Evolutionary conservation across 2,329 filamentous ascomycete genomes (phyloP).

Genomic region (Trichoderma sp.): DNA sequence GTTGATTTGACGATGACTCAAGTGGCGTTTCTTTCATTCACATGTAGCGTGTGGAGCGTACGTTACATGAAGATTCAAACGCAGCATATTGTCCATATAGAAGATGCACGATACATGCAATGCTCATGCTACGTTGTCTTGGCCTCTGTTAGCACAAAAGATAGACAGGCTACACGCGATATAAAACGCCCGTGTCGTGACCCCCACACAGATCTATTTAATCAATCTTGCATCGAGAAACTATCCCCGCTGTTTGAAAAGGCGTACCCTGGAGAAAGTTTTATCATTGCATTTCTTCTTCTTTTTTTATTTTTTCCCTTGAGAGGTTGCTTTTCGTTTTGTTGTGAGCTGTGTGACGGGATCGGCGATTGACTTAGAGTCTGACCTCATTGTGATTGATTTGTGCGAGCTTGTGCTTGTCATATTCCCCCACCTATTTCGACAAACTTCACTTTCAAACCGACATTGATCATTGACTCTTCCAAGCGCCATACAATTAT

Average conservation of each 20-base stretch:
- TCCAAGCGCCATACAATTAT: not conserved
- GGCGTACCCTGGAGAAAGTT: not conserved
- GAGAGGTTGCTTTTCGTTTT: not conserved
- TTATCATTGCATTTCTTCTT: not conserved
- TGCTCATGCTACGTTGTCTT: not conserved
- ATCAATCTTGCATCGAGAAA: not conserved
- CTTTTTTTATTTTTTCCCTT: not conserved
- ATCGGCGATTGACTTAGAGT: not conserved
- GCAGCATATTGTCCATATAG: fast-evolving
- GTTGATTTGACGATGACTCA: not conserved
- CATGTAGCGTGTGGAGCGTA: not conserved
- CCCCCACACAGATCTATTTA: not conserved
- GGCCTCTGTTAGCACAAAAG: not conserved
- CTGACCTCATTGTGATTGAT: not conserved
- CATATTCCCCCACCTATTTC: not conserved
- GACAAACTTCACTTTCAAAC: not conserved
- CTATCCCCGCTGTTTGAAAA: not conserved
- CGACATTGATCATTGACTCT: not conserved
- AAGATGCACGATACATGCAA: not conserved
- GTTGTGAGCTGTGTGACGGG: not conserved
- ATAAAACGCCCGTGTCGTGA: not conserved
- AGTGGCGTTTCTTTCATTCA: not conserved
- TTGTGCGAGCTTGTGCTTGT: not conserved
- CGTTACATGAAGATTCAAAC: not conserved
- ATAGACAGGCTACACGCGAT: not conserved